These are phyloP conservation scores for Huntiella bhutanensis DNA, from an alignment of 2,329 filamentous ascomycete species.

Conservation along the genomic window DNA sequence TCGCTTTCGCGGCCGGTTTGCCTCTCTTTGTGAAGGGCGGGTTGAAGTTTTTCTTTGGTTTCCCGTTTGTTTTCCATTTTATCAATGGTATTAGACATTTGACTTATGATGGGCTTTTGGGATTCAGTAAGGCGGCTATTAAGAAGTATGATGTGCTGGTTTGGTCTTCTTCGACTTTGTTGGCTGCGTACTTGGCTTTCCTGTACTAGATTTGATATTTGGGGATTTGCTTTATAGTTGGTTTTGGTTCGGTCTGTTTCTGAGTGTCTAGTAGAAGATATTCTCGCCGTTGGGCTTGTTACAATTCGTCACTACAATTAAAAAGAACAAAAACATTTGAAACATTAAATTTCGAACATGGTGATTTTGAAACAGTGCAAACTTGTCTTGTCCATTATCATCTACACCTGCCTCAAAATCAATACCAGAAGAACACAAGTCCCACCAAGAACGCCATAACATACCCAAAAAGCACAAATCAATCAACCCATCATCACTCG, in stretches of 20 bases:
- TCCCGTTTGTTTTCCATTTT: conserved; percentile 40
- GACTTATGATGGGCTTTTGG: conserved; percentile 30
- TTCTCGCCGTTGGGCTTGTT: neutral
- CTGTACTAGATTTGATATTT: conserved; percentile 22
- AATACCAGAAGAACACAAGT: neutral
- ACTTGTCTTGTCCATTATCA: no score
- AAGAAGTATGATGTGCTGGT: conserved; percentile 27
- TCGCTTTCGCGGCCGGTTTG: conserved; percentile 38
- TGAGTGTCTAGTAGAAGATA: neutral
- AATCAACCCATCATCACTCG: conserved; percentile 16
- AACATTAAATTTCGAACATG: neutral
- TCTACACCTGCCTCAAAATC: no score
- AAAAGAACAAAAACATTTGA: conserved; percentile 1
- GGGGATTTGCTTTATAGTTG: neutral
- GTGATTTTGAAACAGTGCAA: no score
- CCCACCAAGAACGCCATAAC: neutral
- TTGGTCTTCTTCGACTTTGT: conserved; percentile 26
- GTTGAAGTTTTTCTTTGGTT: conserved; percentile 35
- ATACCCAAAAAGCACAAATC: neutral
- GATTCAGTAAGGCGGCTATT: conserved; percentile 31
- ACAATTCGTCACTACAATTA: neutral
- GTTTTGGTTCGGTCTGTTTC: no score
- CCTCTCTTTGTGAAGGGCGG: conserved; percentile 39
- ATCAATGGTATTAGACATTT: conserved; percentile 38
- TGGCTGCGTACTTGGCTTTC: conserved; percentile 27